Base-by-base conservation (phyloP, 345 rosid species). In the Gynandropsis gynandra region DNA sequence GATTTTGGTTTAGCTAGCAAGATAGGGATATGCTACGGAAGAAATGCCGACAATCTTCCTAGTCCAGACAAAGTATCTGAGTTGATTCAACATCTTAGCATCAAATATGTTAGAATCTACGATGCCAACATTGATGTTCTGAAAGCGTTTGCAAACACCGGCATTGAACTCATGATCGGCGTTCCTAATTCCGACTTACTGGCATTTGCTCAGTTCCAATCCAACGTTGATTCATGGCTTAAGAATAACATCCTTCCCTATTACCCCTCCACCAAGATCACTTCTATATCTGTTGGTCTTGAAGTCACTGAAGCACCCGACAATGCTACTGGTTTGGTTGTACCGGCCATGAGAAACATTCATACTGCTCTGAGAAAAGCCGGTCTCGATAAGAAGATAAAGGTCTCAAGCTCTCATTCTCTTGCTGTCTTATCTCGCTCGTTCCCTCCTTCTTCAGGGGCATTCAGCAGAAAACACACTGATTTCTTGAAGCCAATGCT, bases 41-140 rank as follows among this genome's bases (percentile, higher is more conserved):
- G 96, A 72, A 84, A 92, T 59, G 98, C 95, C 0, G 98, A 92
- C 66, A 89, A 92, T 61, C 89, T 92, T 16, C 96, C 98, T 7
- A 87, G 89, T 1, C 89, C 89, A 0, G 74, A 80, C 61, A 80
- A 71, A 69, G 98, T 70, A 11, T 80, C 74, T 0, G 76, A 82
- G 59, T 70, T 87, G 46, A 57, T 82, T 52, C 77, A 69, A 48
- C 86, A 73, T 12, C 95, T 75, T 58, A 74, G 80, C 66, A 70
- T 92, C 52, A 85, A 92, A 61, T 76, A 69, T 35, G 66, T 82
- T 29, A 74, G 98, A 70, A 87, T 92, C 50, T 92, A 92, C 11
- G 98, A 87, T 43, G 76, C 96, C 17, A 82, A 85, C 68, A 78
- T 85, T 40, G 95, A 85, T 55, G 89, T 92, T 50, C 88, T 92